Evolutionary conservation across 2,329 filamentous ascomycete species (phyloP), one percentile per base, ranked within the genome.

Genomic region (Neonectria punicea): DNA sequence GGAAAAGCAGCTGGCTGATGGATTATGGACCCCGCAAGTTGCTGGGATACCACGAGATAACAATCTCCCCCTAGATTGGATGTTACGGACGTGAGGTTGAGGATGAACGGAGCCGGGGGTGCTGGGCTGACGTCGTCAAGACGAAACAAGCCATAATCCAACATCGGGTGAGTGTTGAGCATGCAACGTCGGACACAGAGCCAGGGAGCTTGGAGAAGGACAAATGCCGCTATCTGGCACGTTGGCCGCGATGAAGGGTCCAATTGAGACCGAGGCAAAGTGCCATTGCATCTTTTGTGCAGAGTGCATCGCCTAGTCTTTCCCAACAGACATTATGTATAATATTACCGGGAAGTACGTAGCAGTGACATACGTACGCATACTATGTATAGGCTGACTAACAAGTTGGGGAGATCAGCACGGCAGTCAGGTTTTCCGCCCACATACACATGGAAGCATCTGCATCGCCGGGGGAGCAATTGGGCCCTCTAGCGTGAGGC

Each of bases 151-250:
- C 60, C 63, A 53, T 22, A 36, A 63, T 58, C 25, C 57, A 57
- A 30, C 20, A 53, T 55, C 47, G 41, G 53, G 56, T 64, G 50
- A 58, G 50, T 13, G 50, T 34, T 62, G 59, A 61, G 44, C 54
- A 63, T 59, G 62, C 61, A 63, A 69, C 65, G 63, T 65, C 54
- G 64, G 69, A 70, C 67, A 63, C 43, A 57, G 58, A 36, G 43
- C 25, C 22, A 30, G 36, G 18, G 13, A 49, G 16, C 32, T 46
- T 34, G 36, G n/a, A 8, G 8, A 28, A 43, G 39, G 11, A 49
- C 8, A n/a, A 47, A 44, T n/a, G 7, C 28, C 11, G 34, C 43
- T 44, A 30, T 44, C 34, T 25, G 55, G 18, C 55, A 44, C 32
- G 6, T 32, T 7, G 36, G 50, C 18, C 5, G 16, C 20, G 41